Percentiles rank a stretch among this genome's conserved stretches.
These are phyloP conservation scores for Rhytidiadelphus loreus DNA, from an alignment of 225 moss, liverwort and hornwort species.

Conservation along the genomic window DNA sequence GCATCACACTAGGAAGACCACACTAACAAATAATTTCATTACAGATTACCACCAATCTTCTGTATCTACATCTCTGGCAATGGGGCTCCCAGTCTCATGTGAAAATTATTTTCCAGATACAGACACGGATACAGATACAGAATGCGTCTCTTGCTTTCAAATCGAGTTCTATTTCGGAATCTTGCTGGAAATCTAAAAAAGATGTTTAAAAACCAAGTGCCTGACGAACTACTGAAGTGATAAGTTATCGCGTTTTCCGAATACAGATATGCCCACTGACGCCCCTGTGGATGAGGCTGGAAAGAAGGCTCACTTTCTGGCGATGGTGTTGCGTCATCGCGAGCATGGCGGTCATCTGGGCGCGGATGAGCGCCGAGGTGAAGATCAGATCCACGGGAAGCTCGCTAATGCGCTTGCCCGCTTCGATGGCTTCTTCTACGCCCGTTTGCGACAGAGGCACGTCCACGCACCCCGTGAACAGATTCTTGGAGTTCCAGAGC, in stretches of 20 bases:
- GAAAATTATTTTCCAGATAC: too few relatives aligned
- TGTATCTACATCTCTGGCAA: neutral
- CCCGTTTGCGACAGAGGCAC: constrained; percentile 77
- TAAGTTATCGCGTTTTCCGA: neutral
- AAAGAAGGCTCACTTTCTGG: constrained; percentile 40
- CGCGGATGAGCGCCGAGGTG: constrained; percentile 87
- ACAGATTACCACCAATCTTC: neutral
- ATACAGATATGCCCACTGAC: neutral
- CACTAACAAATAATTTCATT: neutral
- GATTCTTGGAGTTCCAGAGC: constrained; percentile 89
- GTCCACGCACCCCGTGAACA: constrained; percentile 94
- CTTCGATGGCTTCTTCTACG: constrained; percentile 81
- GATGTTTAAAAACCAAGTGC: neutral
- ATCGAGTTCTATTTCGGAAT: neutral
- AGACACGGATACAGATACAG: neutral
- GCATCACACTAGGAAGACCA: neutral
- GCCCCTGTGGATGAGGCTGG: neutral
- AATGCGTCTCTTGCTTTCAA: neutral
- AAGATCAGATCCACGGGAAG: constrained; percentile 94
- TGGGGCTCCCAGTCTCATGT: neutral
- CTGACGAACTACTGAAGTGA: neutral
- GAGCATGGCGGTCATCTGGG: constrained; percentile 97
- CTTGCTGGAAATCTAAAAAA: neutral
- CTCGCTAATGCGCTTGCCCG: constrained; percentile 73
- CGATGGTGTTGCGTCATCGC: constrained; percentile 96